A percentile compares a stretch with the other conserved stretches of the same genome.
These are phyloP conservation scores for Myxozyma kluyveri DNA, from an alignment of 805 yeast species.

Conservation along the genomic window DNA sequence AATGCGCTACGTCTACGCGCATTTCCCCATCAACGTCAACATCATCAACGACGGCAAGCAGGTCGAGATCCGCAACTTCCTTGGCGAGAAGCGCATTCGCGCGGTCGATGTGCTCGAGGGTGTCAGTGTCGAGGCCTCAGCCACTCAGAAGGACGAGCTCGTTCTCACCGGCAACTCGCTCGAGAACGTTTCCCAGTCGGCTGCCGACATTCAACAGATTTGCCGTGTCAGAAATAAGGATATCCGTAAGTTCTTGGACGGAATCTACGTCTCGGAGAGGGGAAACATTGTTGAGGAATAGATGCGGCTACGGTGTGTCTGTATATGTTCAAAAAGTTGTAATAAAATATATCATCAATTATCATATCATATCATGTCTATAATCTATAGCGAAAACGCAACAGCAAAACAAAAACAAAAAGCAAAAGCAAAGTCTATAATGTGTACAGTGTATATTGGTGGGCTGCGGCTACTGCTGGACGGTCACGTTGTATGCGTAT, in stretches of 20 bases:
- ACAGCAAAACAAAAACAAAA: neutral
- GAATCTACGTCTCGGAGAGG: slow-evolving; percentile 98
- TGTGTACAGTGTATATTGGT: neutral
- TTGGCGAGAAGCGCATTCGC: slow-evolving; percentile 99
- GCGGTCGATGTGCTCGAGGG: slow-evolving; percentile 82
- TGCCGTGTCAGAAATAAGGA: slow-evolving; percentile 99
- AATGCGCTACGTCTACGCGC: slow-evolving; percentile 99
- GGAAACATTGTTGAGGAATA: slow-evolving; percentile 63
- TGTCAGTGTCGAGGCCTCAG: slow-evolving; percentile 77
- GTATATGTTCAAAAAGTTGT: too few species aligned
- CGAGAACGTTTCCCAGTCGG: slow-evolving; percentile 96
- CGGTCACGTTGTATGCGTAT: slow-evolving; percentile 1
- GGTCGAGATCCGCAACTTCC: slow-evolving; percentile 98
- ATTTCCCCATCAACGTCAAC: slow-evolving; percentile 99
- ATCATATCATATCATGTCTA: too few species aligned
- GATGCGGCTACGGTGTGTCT: too few species aligned
- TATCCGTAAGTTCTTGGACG: slow-evolving; percentile 99
- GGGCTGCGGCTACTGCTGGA: neutral
- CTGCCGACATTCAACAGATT: slow-evolving; percentile 97
- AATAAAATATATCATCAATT: too few species aligned
- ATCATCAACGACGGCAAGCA: slow-evolving; percentile 71
- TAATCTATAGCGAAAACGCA: too few species aligned
- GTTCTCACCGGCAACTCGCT: slow-evolving; percentile 90
- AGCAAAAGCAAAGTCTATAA: neutral
- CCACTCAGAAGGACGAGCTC: slow-evolving; percentile 91